These are phyloP conservation scores for Irineochytrium annulatum DNA, from an alignment of 192 early-diverging fungal species.

Conservation along the genomic window DNA sequence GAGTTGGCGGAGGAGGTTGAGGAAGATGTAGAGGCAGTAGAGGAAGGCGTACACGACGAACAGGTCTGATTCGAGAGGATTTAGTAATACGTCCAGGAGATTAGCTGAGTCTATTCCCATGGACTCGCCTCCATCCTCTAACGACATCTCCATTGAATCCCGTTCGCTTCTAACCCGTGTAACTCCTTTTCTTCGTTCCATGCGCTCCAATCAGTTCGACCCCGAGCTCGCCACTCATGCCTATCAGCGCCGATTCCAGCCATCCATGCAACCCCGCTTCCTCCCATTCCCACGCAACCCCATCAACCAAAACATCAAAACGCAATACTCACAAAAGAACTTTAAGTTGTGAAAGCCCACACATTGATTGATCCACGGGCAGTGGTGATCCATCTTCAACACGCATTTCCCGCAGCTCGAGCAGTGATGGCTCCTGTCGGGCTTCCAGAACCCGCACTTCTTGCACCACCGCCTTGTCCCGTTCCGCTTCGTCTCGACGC, in stretches of 20 bases:
- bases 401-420: conserved; percentile 35
- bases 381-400: conserved; percentile 46
- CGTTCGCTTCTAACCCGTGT: no score
- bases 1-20: conserved; percentile 8
- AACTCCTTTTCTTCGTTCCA: no score
- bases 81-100: neutral
- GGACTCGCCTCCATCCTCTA: no score
- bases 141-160: no score
- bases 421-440: conserved; percentile 51
- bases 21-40: conserved; percentile 37
- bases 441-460: conserved; percentile 44
- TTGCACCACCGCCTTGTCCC: conserved; percentile 39
- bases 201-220: no score
- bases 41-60: conserved; percentile 32
- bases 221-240: no score
- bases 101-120: neutral
- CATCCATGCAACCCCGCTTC: neutral
- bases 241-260: no score
- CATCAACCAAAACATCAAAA: neutral
- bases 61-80: conserved; percentile 7
- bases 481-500: conserved; percentile 41
- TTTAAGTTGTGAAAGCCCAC: conserved; percentile 45
- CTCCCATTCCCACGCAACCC: neutral
- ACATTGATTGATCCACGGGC: conserved; percentile 45
- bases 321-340: conserved; percentile 37